Evolutionary conservation across 2,329 filamentous ascomycete genomes (phyloP).

Genomic region (Zymoseptoria crescenta): DNA sequence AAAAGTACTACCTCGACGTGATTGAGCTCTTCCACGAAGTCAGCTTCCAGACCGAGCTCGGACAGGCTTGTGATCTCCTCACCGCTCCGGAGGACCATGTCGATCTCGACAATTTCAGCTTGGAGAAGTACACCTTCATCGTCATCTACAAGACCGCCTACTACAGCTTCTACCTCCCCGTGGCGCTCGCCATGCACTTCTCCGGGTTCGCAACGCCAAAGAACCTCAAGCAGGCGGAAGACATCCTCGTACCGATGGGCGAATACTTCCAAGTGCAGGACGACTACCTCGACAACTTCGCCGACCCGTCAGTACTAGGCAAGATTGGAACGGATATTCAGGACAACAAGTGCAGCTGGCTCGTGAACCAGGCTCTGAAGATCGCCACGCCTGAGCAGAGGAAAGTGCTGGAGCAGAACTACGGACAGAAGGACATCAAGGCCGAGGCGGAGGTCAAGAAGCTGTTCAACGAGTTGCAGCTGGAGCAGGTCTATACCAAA

Average conservation of each 20-base stretch:
- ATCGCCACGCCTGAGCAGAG: constrained; percentile 77
- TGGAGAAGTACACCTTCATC: constrained; percentile 95
- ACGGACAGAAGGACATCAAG: constrained; percentile 79
- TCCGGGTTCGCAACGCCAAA: constrained; percentile 74
- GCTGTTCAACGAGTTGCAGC: constrained; percentile 75
- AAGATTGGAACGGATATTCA: constrained; percentile 99
- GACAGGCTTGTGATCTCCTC: constrained; percentile 88
- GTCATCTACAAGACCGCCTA: constrained; percentile 99
- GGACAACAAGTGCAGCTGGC: constrained; percentile 99
- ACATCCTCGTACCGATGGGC: constrained; percentile 92
- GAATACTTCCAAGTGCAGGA: constrained; percentile 99
- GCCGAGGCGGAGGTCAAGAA: constrained; percentile 83
- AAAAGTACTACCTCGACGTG: constrained; percentile 82
- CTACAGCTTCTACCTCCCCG: constrained; percentile 98
- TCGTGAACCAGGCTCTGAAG: constrained; percentile 87
- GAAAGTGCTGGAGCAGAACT: constrained; percentile 80
- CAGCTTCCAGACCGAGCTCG: constrained; percentile 88
- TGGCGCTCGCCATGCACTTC: constrained; percentile 81
- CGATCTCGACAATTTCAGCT: constrained; percentile 88
- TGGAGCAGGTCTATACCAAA: constrained; percentile 74
- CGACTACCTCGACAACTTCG: constrained; percentile 98
- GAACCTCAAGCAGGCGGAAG: constrained; percentile 82
- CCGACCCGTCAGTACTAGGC: constrained; percentile 82
- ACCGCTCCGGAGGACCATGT: constrained; percentile 92
- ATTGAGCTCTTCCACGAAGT: constrained; percentile 95